Evolutionary conservation across 2,329 filamentous ascomycete genomes (phyloP).

Genomic region (Pseudogymnoascus destructans): DNA sequence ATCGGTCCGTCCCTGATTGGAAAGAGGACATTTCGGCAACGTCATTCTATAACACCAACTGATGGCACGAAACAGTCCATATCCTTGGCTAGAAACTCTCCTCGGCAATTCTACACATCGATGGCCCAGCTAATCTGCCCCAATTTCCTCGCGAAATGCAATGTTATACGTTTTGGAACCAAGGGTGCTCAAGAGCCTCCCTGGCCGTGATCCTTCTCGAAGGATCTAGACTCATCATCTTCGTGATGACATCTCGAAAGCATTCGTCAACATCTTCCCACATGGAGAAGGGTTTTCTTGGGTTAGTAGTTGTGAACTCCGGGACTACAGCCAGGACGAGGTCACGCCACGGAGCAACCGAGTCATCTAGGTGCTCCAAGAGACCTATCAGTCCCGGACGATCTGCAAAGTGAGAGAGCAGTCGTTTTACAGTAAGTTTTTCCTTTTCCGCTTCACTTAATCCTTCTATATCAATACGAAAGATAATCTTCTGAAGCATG

Average conservation of each 20-base stretch:
- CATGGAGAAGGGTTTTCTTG: constrained; percentile 30
- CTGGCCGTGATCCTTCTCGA: constrained; percentile 28
- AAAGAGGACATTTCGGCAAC: too few species aligned
- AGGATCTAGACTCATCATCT: constrained; percentile 31
- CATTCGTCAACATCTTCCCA: constrained; percentile 30
- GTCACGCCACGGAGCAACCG: background rate
- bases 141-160: too few species aligned
- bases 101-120: too few species aligned
- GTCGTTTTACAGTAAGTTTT: constrained; percentile 30
- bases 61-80: background rate
- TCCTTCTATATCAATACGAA: constrained; percentile 21
- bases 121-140: too few species aligned
- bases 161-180: constrained; percentile 21
- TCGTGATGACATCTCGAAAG: constrained; percentile 30
- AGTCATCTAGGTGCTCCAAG: constrained; percentile 29
- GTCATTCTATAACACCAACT: too few species aligned
- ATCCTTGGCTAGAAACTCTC: too few species aligned
- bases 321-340: background rate
- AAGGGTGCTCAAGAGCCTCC: constrained; percentile 28
- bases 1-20: background rate
- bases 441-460: constrained; percentile 20
- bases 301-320: constrained; percentile 25
- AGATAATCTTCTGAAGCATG: constrained; percentile 30
- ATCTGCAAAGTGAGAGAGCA: constrained; percentile 35
- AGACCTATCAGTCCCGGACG: constrained; percentile 29